Base-by-base conservation (phyloP, 805 yeast genomes). In the Saccharomyces mikatae region DNA sequence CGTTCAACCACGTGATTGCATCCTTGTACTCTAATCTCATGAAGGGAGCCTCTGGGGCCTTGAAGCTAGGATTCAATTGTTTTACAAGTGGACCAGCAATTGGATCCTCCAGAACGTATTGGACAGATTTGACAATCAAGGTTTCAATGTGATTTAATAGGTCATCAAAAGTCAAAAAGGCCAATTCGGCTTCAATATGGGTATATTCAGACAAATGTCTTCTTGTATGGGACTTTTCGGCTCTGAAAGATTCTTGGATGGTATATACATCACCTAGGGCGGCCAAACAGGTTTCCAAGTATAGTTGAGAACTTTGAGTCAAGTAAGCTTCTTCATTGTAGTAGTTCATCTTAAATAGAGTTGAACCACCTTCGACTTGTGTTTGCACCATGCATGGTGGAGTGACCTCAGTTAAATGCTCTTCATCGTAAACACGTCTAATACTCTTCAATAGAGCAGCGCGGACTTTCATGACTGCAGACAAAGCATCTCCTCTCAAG, bases 381-480 rank as follows among this genome's bases (percentile, higher is more conserved):
- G 97, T 91, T 76, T 94, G 99, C 54, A 94, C 99, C 98, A 94
- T 94, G 75, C 98, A 91, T 67, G 99, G 99, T 48, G 99, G 97
- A 44, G 98, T 94, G 56, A 95, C 97, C 78, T 94, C 99, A 31
- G 82, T 75, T 52, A 91, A 67, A 32, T 81, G 80, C 74, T 86
- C 89, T 66, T 89, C 94, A 26, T 70, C 76, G 69, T 80, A 92
- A 56, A 86, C 86, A 61, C 82, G 79, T 76, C 99, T 84, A 62
- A 94, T 73, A 44, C 94, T 74, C 52, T 76, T 76, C 64, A 94
- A 74, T 54, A 90, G 79, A 41, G 83, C 76, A 44, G 97, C 94
- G 73, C 99, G 86, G 36, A 94, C 98, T 71, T 87, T 89, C 94
- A 94, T 86, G 36, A 94, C 96, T 17, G 94, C 85, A 56, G 94